Evolutionary conservation across 345 rosid genomes (phyloP).

Genomic region (Hevea brasiliensis): DNA sequence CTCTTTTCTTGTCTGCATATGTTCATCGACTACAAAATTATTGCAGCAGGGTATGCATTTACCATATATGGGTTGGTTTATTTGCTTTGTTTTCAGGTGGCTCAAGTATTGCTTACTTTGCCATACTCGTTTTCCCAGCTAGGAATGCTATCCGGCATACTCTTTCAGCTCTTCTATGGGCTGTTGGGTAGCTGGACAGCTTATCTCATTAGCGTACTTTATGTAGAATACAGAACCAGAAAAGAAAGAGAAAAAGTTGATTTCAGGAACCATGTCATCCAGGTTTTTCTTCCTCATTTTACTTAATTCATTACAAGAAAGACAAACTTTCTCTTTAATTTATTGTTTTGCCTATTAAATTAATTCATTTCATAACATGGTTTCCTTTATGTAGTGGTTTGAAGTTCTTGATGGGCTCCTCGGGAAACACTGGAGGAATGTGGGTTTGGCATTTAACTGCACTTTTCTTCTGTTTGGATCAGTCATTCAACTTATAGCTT

Average conservation of each 20-base stretch:
- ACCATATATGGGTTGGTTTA: background rate
- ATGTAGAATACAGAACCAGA: conserved; percentile 95
- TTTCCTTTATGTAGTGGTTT: conserved; percentile 63
- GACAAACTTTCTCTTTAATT: background rate
- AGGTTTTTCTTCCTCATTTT: conserved; percentile 37
- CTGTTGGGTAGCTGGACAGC: conserved; percentile 97
- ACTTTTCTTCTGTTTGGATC: conserved; percentile 99
- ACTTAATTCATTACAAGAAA: background rate
- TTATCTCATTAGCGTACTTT: conserved; percentile 86
- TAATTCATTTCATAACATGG: background rate
- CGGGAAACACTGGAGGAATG: conserved; percentile 98
- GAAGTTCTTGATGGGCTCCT: conserved; percentile 99
- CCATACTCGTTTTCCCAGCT: conserved; percentile 99
- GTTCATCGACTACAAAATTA: too few species aligned
- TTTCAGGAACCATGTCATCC: conserved; percentile 98
- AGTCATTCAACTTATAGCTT: conserved; percentile 98
- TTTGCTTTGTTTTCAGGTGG: conserved; percentile 59
- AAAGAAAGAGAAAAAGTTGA: conserved; percentile 93
- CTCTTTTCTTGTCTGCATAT: background rate
- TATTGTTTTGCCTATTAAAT: too few species aligned
- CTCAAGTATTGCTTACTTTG: conserved; percentile 94
- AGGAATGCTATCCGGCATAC: conserved; percentile 90
- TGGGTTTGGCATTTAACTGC: conserved; percentile 97
- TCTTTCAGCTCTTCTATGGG: conserved; percentile 95
- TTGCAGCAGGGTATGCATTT: too few species aligned